Evolutionary conservation across 495 filamentous ascomycete species (phyloP).

Genomic region (Recurvomyces mirabilis): DNA sequence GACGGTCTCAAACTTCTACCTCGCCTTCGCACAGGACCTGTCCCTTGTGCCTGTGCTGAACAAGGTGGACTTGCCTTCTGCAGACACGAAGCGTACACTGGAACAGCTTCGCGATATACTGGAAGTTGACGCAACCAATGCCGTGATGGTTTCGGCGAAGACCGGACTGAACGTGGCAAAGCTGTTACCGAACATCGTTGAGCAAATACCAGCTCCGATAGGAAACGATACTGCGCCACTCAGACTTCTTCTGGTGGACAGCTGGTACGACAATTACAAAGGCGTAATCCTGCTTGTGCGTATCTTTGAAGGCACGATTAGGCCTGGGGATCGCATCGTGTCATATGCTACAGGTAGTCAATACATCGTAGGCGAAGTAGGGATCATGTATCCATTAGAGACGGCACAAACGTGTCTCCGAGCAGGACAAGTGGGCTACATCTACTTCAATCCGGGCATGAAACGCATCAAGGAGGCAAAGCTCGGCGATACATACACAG

Average conservation of each 20-base stretch:
- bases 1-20: slow-evolving; percentile 95
- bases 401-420: slow-evolving; percentile 67
- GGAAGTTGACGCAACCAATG: slow-evolving; percentile 70
- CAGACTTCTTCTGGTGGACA: slow-evolving; percentile 83
- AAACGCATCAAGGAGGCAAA: slow-evolving; percentile 90
- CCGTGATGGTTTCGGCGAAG: slow-evolving; percentile 84
- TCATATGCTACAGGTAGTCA: slow-evolving; percentile 79
- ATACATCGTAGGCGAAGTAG: slow-evolving; percentile 90
- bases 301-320: slow-evolving; percentile 79
- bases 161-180: slow-evolving; percentile 76
- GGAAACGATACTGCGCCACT: slow-evolving; percentile 63
- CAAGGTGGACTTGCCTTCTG: slow-evolving; percentile 84
- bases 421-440: slow-evolving; percentile 90
- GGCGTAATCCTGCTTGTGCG: slow-evolving; percentile 87
- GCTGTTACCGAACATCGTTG: slow-evolving; percentile 72
- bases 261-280: slow-evolving; percentile 93
- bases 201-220: slow-evolving; percentile 66
- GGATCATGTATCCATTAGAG: slow-evolving; percentile 89
- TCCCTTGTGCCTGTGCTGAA: slow-evolving; percentile 85
- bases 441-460: slow-evolving; percentile 97
- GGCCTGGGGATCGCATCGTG: slow-evolving; percentile 66
- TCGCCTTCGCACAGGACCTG: slow-evolving; percentile 85
- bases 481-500: slow-evolving; percentile 88
- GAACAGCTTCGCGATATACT: slow-evolving; percentile 77
- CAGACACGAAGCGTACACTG: slow-evolving; percentile 72